These are phyloP conservation scores for Sporormia fimetaria DNA, from an alignment of 495 filamentous ascomycete species.

Conservation along the genomic window DNA sequence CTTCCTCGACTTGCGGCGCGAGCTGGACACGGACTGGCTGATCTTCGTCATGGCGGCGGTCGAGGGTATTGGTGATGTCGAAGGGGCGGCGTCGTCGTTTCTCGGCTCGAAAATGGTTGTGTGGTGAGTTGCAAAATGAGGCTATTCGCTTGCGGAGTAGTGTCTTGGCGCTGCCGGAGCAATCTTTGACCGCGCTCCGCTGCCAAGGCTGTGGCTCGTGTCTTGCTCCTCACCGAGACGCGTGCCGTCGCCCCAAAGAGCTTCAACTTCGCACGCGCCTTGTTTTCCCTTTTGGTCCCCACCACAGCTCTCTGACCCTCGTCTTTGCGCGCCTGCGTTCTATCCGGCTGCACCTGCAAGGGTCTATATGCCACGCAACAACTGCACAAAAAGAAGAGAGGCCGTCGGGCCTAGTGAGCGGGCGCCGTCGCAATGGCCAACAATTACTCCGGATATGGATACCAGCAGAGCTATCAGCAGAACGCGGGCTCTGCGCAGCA, in stretches of 20 bases:
- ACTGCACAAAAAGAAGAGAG: no score
- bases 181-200: not conserved
- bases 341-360: no score
- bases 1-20: slow-evolving; percentile 94
- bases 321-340: no score
- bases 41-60: slow-evolving; percentile 44
- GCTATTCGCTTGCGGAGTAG: slow-evolving; percentile 17
- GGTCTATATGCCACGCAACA: no score
- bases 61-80: no score
- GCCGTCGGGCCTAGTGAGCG: not conserved
- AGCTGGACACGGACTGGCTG: slow-evolving; percentile 37
- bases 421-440: slow-evolving; percentile 3
- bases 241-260: no score
- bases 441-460: slow-evolving; percentile 13
- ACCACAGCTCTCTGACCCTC: no score
- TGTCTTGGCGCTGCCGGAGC: slow-evolving; percentile 4
- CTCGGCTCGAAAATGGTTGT: slow-evolving; percentile 10
- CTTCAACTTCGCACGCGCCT: no score
- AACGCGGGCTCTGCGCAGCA: slow-evolving; percentile 3
- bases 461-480: slow-evolving; percentile 19
- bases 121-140: slow-evolving; percentile 11
- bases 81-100: slow-evolving; percentile 13
- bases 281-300: no score
- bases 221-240: no score
- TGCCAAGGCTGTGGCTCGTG: no score